Conservation (phyloP, 495 filamentous ascomycete genomes). For the Aspergillus nidulans region DNA sequence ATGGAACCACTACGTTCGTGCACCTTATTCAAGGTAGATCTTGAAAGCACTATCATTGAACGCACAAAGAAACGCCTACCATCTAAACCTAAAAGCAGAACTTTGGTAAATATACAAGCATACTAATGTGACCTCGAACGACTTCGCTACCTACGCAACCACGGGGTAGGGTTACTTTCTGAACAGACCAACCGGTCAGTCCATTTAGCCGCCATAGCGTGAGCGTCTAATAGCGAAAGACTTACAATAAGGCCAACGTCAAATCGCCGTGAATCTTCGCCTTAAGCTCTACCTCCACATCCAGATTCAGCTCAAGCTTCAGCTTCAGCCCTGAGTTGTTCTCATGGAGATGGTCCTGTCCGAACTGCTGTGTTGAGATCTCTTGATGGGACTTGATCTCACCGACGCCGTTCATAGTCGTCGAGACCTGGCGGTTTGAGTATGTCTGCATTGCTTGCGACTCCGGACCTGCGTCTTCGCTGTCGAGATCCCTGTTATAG, state of each 20-base stretch:
- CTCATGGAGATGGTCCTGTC: not conserved
- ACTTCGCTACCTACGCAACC: too few relatives aligned
- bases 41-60: too few relatives aligned
- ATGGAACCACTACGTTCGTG: too few relatives aligned
- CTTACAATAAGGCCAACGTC: conserved; percentile 66
- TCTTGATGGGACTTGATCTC: not conserved
- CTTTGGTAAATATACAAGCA: too few relatives aligned
- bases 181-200: not conserved
- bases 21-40: too few relatives aligned
- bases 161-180: too few relatives aligned
- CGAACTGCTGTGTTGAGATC: not conserved
- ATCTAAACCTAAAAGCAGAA: too few relatives aligned
- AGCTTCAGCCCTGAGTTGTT: conserved; percentile 43
- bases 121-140: too few relatives aligned
- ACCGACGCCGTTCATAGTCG: not conserved
- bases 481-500: too few relatives aligned
- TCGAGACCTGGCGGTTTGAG: not conserved
- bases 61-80: too few relatives aligned
- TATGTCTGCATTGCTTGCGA: not conserved
- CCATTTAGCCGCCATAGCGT: not conserved
- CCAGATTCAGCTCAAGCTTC: conserved; percentile 71
- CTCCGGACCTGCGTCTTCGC: too few relatives aligned
- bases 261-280: conserved; percentile 79
- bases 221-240: not conserved
- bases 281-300: conserved; percentile 75